A percentile compares a stretch with the other conserved stretches of the same genome.
Evolutionary conservation across 73 alveolate genomes (phyloP).

Genomic region (Uronychia setigera): DNA sequence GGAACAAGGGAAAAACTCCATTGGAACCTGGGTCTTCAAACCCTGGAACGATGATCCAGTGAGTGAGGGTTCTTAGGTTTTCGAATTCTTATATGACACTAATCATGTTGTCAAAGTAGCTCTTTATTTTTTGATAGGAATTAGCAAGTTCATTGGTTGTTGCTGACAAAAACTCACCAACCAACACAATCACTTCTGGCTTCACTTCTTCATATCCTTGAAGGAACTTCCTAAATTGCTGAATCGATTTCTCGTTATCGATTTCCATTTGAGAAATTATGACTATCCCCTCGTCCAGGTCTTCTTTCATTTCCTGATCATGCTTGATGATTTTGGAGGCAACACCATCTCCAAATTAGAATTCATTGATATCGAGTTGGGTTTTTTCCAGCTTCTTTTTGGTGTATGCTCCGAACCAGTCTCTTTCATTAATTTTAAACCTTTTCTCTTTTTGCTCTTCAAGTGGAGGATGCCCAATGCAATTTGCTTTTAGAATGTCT

Average conservation of each 20-base stretch:
- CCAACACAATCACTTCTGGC: constrained; percentile 38
- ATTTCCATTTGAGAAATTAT: constrained; percentile 39
- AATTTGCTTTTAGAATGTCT: constrained; percentile 14
- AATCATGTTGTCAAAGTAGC: constrained; percentile 39
- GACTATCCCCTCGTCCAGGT: constrained; percentile 34
- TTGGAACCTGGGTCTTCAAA: constrained; percentile 51
- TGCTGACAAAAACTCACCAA: constrained; percentile 59
- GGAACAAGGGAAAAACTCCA: constrained; percentile 42
- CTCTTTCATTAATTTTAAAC: constrained; percentile 27
- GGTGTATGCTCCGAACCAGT: constrained; percentile 58
- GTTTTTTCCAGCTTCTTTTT: constrained; percentile 4
- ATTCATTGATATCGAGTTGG: neutral
- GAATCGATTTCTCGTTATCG: constrained; percentile 7
- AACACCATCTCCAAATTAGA: neutral
- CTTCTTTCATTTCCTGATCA: neutral
- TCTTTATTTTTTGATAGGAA: constrained; percentile 36
- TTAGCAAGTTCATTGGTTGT: constrained; percentile 5
- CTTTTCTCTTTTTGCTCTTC: constrained; percentile 9
- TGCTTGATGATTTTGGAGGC: neutral
- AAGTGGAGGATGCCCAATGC: constrained; percentile 47
- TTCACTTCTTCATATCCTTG: constrained; percentile 25
- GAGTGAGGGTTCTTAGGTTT: constrained; percentile 18
- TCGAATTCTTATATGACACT: constrained; percentile 26
- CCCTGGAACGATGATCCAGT: constrained; percentile 56
- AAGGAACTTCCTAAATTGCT: constrained; percentile 12